Evolutionary conservation across 2,329 filamentous ascomycete species (phyloP).

Genomic region (Coniochaeta sp.): DNA sequence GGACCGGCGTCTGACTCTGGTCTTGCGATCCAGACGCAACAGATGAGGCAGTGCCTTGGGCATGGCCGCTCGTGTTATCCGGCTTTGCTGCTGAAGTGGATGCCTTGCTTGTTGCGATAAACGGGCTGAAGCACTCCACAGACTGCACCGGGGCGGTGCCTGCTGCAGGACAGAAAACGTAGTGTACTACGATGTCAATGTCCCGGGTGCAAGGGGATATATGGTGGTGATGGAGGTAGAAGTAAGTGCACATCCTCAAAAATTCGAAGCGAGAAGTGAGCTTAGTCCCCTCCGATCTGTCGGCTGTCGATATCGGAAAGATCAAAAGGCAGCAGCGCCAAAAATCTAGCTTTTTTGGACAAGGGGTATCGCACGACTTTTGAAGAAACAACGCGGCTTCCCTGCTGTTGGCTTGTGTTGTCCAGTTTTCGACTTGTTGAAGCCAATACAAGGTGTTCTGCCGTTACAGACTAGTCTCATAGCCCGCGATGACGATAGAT

Average conservation of each 20-base stretch:
- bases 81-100: conserved; percentile 8
- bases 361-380: too few species aligned
- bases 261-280: background rate
- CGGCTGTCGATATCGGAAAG: too few species aligned
- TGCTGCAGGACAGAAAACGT: conserved; percentile 33
- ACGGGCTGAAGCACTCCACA: conserved; percentile 12
- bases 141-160: conserved; percentile 4
- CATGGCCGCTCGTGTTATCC: conserved; percentile 8
- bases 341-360: too few species aligned
- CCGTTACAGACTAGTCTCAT: background rate
- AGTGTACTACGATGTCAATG: conserved; percentile 32
- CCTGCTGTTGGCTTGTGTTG: too few species aligned
- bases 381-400: too few species aligned
- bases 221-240: conserved; percentile 45
- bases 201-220: conserved; percentile 31
- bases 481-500: background rate
- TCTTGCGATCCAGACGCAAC: background rate
- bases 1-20: background rate
- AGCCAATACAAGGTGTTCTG: background rate
- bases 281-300: too few species aligned
- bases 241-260: conserved; percentile 39
- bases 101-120: conserved; percentile 13
- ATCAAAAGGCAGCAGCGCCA: too few species aligned
- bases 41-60: background rate
- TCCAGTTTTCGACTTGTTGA: background rate